phyloP scores from a whole-genome alignment of 768 basidiomycete species.

The Lentinula detonsa region DNA sequence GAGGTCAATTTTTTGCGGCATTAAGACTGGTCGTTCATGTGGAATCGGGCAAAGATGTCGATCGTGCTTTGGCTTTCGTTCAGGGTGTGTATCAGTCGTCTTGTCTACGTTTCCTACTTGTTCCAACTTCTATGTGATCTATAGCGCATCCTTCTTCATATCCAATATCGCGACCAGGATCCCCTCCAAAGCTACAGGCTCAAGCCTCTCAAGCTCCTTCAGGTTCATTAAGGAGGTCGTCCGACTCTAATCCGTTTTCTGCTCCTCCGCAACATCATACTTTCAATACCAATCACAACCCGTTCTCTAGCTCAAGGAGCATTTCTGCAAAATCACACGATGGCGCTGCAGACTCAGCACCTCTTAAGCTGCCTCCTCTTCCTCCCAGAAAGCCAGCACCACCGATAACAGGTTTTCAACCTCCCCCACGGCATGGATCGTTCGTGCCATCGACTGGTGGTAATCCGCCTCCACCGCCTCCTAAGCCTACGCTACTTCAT shows the following conservation, averaged over 20 bases:
- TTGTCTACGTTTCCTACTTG: not conserved
- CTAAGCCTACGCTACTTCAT: slow-evolving; percentile 24
- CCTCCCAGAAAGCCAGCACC: slow-evolving; percentile 43
- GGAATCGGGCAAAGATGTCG: slow-evolving; percentile 54
- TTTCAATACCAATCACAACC: slow-evolving; percentile 28
- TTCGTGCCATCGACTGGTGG: slow-evolving; percentile 10
- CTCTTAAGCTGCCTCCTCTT: slow-evolving; percentile 34
- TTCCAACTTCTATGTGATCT: not conserved
- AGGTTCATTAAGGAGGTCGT: slow-evolving; percentile 10
- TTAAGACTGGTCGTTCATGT: slow-evolving; percentile 62
- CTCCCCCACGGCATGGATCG: slow-evolving; percentile 34
- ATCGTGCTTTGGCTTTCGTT: slow-evolving; percentile 63
- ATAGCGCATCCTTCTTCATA: slow-evolving; percentile 12
- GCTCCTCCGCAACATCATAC: slow-evolving; percentile 14
- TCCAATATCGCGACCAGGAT: slow-evolving; percentile 16
- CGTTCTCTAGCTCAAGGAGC: slow-evolving; percentile 22
- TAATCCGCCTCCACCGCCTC: slow-evolving; percentile 13
- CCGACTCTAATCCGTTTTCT: not conserved
- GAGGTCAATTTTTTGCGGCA: slow-evolving; percentile 74
- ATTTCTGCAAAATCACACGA: slow-evolving; percentile 8
- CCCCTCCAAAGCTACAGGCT: slow-evolving; percentile 17
- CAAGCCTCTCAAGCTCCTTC: slow-evolving; percentile 8
- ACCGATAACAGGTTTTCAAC: slow-evolving; percentile 19
- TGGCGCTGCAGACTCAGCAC: not conserved
- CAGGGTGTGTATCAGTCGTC: slow-evolving; percentile 49